Conservation (phyloP, 495 filamentous ascomycete species). For the Aspergillus affinis region DNA sequence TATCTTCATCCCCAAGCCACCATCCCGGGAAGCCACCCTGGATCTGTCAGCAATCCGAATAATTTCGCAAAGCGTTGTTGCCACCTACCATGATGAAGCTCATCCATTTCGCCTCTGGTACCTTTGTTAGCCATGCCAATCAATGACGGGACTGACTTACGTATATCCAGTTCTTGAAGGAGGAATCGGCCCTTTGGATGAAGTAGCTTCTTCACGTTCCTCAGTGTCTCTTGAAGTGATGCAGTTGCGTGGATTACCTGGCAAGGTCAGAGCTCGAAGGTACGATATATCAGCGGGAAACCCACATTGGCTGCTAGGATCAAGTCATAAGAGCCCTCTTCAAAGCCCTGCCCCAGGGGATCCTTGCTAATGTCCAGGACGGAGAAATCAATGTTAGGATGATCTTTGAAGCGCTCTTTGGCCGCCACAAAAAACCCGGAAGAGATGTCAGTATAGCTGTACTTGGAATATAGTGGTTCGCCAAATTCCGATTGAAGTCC, state of each 20-base stretch:
- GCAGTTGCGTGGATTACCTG: slow-evolving; percentile 3
- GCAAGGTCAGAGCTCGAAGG: not conserved
- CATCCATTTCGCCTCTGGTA: not conserved
- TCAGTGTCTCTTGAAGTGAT: not conserved
- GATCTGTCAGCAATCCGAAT: not conserved
- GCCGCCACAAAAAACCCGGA: slow-evolving; percentile 51
- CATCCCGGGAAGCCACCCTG: slow-evolving; percentile 4
- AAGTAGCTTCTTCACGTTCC: not conserved
- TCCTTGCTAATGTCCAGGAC: slow-evolving; percentile 50
- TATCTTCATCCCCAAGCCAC: slow-evolving; percentile 6
- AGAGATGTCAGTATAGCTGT: slow-evolving; percentile 43
- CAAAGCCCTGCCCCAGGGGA: slow-evolving; percentile 48
- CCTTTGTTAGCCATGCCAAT: not conserved
- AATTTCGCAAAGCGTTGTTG: not conserved
- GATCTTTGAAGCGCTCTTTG: slow-evolving; percentile 38
- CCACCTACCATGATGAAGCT: not conserved
- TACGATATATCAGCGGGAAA: not conserved
- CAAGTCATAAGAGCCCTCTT: slow-evolving; percentile 46
- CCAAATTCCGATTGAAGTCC: slow-evolving; percentile 22
- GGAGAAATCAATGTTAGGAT: slow-evolving; percentile 41
- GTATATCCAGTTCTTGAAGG: not conserved
- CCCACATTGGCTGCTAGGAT: slow-evolving; percentile 49
- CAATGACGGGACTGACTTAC: not conserved
- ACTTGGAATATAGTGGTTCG: slow-evolving; percentile 16
- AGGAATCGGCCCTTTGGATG: not conserved